Conservation (phyloP, 1,284 basidiomycete species). For the Marasmius fiardii region DNA sequence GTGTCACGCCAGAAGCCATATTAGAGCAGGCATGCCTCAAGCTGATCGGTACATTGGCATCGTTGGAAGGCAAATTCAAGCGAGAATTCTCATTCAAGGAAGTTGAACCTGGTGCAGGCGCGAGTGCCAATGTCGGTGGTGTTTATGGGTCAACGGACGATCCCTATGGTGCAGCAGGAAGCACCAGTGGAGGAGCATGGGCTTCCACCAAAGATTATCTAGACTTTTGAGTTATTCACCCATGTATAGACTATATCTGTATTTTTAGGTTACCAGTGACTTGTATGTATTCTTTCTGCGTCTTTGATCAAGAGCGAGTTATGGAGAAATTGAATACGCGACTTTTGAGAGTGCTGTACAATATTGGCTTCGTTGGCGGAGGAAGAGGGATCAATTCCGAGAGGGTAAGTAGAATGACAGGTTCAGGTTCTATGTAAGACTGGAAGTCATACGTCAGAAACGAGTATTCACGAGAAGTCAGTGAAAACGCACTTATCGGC, state of each 20-base stretch:
- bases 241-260: neutral
- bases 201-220: neutral
- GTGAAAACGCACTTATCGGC: neutral
- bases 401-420: no score
- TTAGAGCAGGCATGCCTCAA: slow-evolving; percentile 84
- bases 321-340: no score
- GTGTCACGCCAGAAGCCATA: slow-evolving; percentile 77
- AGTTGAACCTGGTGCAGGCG: slow-evolving; percentile 41
- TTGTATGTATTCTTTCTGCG: no score
- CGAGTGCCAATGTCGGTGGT: neutral
- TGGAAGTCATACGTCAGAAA: no score
- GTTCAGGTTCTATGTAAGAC: no score
- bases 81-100: slow-evolving; percentile 76
- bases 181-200: neutral
- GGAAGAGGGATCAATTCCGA: no score
- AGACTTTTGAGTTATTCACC: neutral
- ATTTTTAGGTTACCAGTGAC: neutral
- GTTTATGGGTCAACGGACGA: neutral
- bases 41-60: slow-evolving; percentile 74
- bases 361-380: no score
- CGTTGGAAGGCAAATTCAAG: slow-evolving; percentile 70
- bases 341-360: no score
- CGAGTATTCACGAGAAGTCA: neutral
- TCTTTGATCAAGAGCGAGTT: no score
- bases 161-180: neutral